Percentiles rank a stretch among this genome's conserved stretches.
Evolutionary conservation across 75 land plant species (phyloP).

Genomic region (Picea glauca): DNA sequence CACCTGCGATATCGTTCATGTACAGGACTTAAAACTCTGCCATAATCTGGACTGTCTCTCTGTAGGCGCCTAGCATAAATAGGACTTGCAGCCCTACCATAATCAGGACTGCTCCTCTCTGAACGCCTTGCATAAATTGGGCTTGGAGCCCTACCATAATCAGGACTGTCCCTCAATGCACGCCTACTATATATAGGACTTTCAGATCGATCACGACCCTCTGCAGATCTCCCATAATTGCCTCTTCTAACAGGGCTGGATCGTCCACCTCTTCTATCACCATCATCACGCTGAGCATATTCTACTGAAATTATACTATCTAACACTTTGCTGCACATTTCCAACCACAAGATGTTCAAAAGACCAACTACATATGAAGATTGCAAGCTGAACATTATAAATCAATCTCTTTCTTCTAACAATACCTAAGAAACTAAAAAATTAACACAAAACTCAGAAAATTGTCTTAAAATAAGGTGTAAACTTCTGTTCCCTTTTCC

Average conservation of each 20-base stretch:
- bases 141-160: constrained; percentile 24
- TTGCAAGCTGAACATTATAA: too few relatives aligned
- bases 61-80: neutral
- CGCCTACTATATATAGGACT: constrained; percentile 13
- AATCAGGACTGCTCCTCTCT: constrained; percentile 21
- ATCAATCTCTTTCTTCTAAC: too few relatives aligned
- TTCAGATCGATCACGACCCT: constrained; percentile 18
- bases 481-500: too few relatives aligned
- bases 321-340: constrained; percentile 54
- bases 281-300: constrained; percentile 85
- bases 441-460: too few relatives aligned
- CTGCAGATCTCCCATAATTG: constrained; percentile 17
- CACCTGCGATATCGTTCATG: too few relatives aligned
- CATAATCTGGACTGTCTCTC: constrained; percentile 45
- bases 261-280: constrained; percentile 50
- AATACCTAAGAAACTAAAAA: too few relatives aligned
- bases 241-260: constrained; percentile 24
- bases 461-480: too few relatives aligned
- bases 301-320: constrained; percentile 89
- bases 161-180: constrained; percentile 14
- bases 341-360: too few relatives aligned
- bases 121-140: neutral
- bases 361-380: too few relatives aligned
- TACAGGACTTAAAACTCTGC: constrained; percentile 18
- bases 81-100: constrained; percentile 21